Evolutionary conservation across 2,329 filamentous ascomycete genomes (phyloP).

Genomic region (Neofusicoccum cordaticola): DNA sequence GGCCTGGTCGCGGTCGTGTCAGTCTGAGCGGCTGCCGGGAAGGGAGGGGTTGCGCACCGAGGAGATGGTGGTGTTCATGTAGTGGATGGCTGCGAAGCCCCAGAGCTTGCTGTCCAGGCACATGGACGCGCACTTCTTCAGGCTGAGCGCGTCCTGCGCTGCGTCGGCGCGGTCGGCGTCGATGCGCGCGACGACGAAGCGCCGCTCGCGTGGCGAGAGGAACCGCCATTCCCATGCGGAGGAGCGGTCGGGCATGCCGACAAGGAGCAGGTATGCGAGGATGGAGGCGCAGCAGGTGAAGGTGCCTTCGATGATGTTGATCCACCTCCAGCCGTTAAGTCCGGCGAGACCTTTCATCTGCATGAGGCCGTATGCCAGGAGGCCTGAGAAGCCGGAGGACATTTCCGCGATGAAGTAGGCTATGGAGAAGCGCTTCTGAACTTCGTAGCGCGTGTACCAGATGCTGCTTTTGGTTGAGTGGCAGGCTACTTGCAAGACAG

Average conservation of each 20-base stretch:
- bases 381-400: constrained; percentile 35
- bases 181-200: constrained; percentile 34
- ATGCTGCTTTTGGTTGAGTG: constrained; percentile 10
- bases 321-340: constrained; percentile 29
- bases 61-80: constrained; percentile 62
- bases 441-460: constrained; percentile 36
- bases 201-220: constrained; percentile 21
- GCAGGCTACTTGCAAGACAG: background rate
- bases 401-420: constrained; percentile 35
- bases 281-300: too few relatives aligned
- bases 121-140: constrained; percentile 25
- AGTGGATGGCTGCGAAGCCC: constrained; percentile 68
- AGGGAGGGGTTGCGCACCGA: constrained; percentile 66
- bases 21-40: constrained; percentile 61
- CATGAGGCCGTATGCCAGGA: constrained; percentile 34
- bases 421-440: constrained; percentile 35
- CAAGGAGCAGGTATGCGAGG: too few relatives aligned
- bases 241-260: too few relatives aligned
- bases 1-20: constrained; percentile 51
- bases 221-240: constrained; percentile 25
- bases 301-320: too few relatives aligned
- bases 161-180: constrained; percentile 37
- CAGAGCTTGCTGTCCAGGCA: constrained; percentile 75
- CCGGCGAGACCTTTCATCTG: constrained; percentile 30
- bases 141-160: constrained; percentile 26